Evolutionary conservation across 2,329 filamentous ascomycete genomes (phyloP).

Genomic region (Beauveria caledonica): DNA sequence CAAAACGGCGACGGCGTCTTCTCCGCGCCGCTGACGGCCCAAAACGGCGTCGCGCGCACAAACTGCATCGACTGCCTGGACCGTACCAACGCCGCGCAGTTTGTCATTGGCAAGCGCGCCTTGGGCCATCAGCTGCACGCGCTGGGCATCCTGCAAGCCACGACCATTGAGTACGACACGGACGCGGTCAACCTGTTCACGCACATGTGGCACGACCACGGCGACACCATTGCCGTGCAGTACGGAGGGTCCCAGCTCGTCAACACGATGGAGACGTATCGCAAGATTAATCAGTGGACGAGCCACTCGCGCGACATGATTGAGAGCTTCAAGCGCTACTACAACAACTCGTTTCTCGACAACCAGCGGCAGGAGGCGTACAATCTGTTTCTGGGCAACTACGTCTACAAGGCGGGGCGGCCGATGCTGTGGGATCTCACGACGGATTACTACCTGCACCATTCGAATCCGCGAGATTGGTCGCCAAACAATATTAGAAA

Average conservation of each 20-base stretch:
- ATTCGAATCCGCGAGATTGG: conserved; percentile 72
- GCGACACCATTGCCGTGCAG: conserved; percentile 94
- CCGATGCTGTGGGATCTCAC: conserved; percentile 95
- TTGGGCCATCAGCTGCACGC: conserved; percentile 88
- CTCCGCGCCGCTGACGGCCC: conserved; percentile 56
- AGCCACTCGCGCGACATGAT: conserved; percentile 98
- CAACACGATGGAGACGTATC: conserved; percentile 98
- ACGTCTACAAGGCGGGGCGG: conserved; percentile 77
- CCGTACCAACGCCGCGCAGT: conserved; percentile 94
- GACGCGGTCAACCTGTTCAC: conserved; percentile 95
- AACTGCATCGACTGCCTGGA: conserved; percentile 98
- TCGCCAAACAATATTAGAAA: conserved; percentile 52
- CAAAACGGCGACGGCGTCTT: conserved; percentile 73
- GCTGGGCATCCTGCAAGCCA: conserved; percentile 73
- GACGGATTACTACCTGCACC: conserved; percentile 94
- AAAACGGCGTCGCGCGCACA: conserved; percentile 88
- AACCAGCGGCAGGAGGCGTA: conserved; percentile 97
- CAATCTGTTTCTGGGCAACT: conserved; percentile 94
- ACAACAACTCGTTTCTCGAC: conserved; percentile 97
- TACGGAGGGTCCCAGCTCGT: conserved; percentile 96
- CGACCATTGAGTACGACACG: conserved; percentile 82
- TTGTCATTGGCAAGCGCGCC: conserved; percentile 91
- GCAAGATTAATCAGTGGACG: conserved; percentile 98
- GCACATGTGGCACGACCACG: conserved; percentile 97
- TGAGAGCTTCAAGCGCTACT: conserved; percentile 97